phyloP scores from a whole-genome alignment of 106 monocot species.

The Narthecium ossifragum region DNA sequence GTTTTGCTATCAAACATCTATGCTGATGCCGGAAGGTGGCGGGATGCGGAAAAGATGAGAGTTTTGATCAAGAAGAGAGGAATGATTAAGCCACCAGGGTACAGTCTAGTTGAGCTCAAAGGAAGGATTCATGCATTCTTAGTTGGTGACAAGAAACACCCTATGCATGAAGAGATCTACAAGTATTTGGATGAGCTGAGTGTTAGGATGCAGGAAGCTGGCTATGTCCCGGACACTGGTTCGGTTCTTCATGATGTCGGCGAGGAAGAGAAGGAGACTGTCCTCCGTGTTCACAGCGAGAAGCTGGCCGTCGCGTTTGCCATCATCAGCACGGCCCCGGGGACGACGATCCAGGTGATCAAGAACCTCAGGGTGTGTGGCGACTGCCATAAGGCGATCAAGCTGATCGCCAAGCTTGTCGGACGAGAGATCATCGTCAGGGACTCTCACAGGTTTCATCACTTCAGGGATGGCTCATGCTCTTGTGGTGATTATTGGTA shows the following conservation, averaged over 20 bases:
- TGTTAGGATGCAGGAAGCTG: constrained; percentile 51
- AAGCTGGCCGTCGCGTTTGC: constrained; percentile 84
- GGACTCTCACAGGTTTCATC: constrained; percentile 83
- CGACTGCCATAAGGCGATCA: constrained; percentile 73
- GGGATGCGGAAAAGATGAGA: constrained; percentile 60
- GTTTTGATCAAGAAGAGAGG: constrained; percentile 45
- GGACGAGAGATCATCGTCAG: constrained; percentile 68
- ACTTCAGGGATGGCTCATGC: constrained; percentile 68
- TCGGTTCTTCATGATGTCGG: constrained; percentile 88
- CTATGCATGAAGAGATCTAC: constrained; percentile 49
- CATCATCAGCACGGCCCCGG: constrained; percentile 51
- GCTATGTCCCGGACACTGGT: constrained; percentile 77
- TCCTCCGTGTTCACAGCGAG: constrained; percentile 77
- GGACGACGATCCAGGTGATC: constrained; percentile 54
- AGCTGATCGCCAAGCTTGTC: constrained; percentile 53
- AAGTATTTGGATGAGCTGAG: constrained; percentile 58
- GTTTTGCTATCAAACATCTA: constrained; percentile 88
- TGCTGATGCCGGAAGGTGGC: constrained; percentile 75
- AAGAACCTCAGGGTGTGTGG: constrained; percentile 86
- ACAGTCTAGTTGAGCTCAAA: constrained; percentile 72
- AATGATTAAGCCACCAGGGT: constrained; percentile 73
- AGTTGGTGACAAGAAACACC: constrained; percentile 65
- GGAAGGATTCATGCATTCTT: constrained; percentile 65
- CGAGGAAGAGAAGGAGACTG: constrained; percentile 77
- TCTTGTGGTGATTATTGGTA: constrained; percentile 88